Conservation (phyloP, 2,329 filamentous ascomycete genomes). For the Xylariaceae sp. region DNA sequence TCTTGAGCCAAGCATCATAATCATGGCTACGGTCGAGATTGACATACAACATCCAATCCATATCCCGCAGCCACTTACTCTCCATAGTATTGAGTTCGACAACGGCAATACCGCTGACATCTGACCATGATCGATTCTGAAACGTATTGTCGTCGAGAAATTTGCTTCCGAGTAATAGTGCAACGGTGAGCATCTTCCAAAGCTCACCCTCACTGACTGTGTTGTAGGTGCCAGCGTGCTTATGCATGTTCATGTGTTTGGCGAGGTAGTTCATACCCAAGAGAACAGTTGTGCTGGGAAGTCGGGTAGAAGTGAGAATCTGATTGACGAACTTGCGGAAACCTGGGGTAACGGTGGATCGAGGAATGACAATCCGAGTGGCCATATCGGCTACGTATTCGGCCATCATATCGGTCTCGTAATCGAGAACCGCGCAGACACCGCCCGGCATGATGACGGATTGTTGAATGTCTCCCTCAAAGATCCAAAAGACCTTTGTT, state of each 20-base stretch:
- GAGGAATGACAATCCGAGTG: conserved; percentile 61
- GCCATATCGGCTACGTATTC: conserved; percentile 94
- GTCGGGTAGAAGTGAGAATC: conserved; percentile 85
- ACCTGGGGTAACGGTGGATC: conserved; percentile 64
- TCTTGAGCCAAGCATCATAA: conserved; percentile 66
- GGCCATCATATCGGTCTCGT: conserved; percentile 95
- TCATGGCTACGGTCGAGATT: conserved; percentile 80
- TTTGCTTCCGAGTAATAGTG: conserved; percentile 88
- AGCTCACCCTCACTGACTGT: conserved; percentile 70
- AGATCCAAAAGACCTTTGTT: conserved; percentile 40
- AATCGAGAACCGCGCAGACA: conserved; percentile 92
- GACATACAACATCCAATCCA: conserved; percentile 85
- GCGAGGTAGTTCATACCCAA: conserved; percentile 89
- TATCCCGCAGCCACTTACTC: conserved; percentile 83
- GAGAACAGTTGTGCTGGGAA: conserved; percentile 90
- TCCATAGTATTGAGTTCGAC: conserved; percentile 84
- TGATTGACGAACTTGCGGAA: conserved; percentile 93
- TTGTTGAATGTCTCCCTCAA: conserved; percentile 37
- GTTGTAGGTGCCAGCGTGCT: conserved; percentile 60
- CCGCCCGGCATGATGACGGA: conserved; percentile 71
- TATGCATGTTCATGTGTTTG: conserved; percentile 79
- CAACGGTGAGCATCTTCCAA: conserved; percentile 86
- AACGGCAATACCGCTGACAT: conserved; percentile 89
- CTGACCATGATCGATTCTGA: conserved; percentile 95
- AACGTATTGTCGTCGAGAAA: conserved; percentile 97